A percentile compares a stretch with the other conserved stretches of the same genome.
These are phyloP conservation scores for Populus hybrid DNA, from an alignment of 441 rosid species.

Conservation along the genomic window DNA sequence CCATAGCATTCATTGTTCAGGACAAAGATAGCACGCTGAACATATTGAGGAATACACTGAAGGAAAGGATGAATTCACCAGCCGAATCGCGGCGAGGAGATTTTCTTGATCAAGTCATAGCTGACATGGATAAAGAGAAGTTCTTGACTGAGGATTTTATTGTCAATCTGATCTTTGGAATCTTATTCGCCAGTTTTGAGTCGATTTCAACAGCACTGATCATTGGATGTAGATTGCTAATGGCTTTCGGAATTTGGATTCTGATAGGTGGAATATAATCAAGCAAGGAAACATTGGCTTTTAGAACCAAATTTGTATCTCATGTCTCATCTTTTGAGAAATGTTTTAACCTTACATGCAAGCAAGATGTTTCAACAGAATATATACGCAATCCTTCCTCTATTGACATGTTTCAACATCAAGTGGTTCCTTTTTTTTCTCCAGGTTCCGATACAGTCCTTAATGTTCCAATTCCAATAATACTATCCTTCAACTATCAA, in stretches of 20 bases:
- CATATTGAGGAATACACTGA: neutral
- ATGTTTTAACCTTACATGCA: too few relatives aligned
- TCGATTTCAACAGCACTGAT: constrained; percentile 16
- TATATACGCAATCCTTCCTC: too few relatives aligned
- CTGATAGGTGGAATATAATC: neutral
- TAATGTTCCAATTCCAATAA: too few relatives aligned
- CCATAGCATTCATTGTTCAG: neutral
- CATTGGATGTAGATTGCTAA: too few relatives aligned
- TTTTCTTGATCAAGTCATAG: constrained; percentile 18
- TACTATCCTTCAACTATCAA: too few relatives aligned
- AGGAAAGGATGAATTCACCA: neutral
- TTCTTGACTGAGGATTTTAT: constrained; percentile 27
- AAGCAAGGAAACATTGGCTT: neutral
- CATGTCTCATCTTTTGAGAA: too few relatives aligned
- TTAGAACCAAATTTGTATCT: neutral
- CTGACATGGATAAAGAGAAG: constrained; percentile 22
- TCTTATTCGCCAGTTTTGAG: constrained; percentile 21
- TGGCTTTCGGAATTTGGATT: neutral
- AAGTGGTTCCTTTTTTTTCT: too few relatives aligned
- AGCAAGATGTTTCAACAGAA: too few relatives aligned
- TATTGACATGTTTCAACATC: too few relatives aligned
- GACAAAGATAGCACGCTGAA: neutral
- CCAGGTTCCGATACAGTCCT: too few relatives aligned
- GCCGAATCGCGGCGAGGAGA: constrained; percentile 17
- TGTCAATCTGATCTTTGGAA: constrained; percentile 8